Evolutionary conservation across 2,329 filamentous ascomycete genomes (phyloP).

Genomic region (Colletotrichum sp.): DNA sequence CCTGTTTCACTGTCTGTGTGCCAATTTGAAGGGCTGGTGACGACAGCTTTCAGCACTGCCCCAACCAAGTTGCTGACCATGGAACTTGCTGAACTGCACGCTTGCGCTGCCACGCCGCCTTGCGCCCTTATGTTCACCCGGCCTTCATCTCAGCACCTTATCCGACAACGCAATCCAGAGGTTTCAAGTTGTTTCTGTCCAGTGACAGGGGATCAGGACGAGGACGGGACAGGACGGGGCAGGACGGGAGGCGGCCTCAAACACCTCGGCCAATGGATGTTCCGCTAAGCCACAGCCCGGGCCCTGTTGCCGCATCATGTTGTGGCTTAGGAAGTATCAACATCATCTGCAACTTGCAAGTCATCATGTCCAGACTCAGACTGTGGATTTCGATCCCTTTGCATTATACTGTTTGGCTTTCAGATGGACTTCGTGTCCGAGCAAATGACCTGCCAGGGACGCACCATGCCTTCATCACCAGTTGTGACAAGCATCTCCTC

Average conservation of each 20-base stretch:
- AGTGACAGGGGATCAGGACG: neutral
- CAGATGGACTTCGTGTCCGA: neutral
- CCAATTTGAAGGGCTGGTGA: neutral
- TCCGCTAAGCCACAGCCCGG: neutral
- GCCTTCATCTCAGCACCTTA: neutral
- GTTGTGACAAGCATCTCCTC: constrained; percentile 92
- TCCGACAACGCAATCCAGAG: neutral
- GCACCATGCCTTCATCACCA: constrained; percentile 88
- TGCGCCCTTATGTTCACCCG: neutral
- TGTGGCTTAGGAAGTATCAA: neutral
- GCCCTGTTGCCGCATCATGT: neutral
- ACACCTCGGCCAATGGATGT: neutral
- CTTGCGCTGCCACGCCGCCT: neutral
- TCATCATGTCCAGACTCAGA: neutral
- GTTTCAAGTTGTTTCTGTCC: neutral
- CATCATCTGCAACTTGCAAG: neutral
- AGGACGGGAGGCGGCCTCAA: neutral
- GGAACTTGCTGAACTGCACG: neutral
- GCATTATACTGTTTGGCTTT: neutral
- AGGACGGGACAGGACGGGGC: neutral
- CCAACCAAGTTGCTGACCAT: neutral
- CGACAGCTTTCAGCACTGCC: constrained; percentile 3
- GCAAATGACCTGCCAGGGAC: constrained; percentile 72
- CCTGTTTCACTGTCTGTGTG: neutral
- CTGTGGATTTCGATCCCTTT: neutral